A percentile compares a stretch with the other conserved stretches of the same genome.
These are phyloP conservation scores for Euclidium syriacum DNA, from an alignment of 345 rosid genomes.

Conservation along the genomic window DNA sequence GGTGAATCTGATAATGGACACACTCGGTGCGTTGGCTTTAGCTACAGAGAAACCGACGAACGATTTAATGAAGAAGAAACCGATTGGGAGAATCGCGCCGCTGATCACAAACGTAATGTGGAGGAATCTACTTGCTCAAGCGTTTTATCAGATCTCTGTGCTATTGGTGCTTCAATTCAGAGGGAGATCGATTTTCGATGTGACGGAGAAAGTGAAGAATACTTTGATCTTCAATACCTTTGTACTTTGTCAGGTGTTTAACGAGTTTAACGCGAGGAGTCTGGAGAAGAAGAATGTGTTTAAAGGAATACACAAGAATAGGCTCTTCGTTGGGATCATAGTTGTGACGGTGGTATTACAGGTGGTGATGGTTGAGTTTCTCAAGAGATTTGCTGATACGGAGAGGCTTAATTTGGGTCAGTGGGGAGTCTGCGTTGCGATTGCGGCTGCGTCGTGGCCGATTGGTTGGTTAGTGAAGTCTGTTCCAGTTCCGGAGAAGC, in stretches of 20 bases:
- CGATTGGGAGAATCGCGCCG: conserved; percentile 56
- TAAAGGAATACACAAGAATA: conserved; percentile 58
- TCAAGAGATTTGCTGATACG: conserved; percentile 63
- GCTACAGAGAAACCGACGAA: conserved; percentile 65
- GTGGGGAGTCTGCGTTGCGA: conserved; percentile 56
- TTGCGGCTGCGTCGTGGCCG: conserved; percentile 66
- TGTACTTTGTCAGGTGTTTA: conserved; percentile 71
- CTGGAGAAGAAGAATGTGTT: conserved; percentile 74
- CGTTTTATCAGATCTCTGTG: conserved; percentile 55
- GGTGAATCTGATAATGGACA: conserved; percentile 81
- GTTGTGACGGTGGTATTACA: conserved; percentile 50
- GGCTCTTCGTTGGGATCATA: conserved; percentile 53
- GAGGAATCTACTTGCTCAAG: conserved; percentile 67
- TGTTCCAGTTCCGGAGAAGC: conserved; percentile 51
- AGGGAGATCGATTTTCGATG: conserved; percentile 52
- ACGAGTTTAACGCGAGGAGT: conserved; percentile 77
- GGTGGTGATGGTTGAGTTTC: conserved; percentile 68
- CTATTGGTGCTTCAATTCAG: conserved; percentile 61
- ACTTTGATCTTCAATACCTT: conserved; percentile 69
- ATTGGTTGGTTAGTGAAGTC: conserved; percentile 60
- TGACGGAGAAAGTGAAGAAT: conserved; percentile 45
- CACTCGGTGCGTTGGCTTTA: conserved; percentile 68
- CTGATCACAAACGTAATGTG: conserved; percentile 71
- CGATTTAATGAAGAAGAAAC: conserved; percentile 57
- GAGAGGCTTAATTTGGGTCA: conserved; percentile 63